Evolutionary conservation across 306 rosid species (phyloP), one percentile per base, ranked within the genome.

Genomic region (Castanea crenata): DNA sequence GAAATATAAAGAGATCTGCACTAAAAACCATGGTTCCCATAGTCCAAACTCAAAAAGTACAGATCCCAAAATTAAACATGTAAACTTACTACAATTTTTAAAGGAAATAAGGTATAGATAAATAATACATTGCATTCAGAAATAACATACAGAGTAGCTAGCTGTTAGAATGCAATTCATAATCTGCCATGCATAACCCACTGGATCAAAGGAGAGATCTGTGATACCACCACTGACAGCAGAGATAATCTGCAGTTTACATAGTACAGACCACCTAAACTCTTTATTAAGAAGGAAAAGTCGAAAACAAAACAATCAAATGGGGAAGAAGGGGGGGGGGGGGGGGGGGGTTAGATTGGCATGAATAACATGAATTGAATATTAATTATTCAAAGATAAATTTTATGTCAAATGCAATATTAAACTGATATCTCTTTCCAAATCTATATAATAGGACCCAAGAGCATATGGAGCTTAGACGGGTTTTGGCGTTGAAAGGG

Each of bases 131-230:
- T 19, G 12, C 13, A 31, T 14, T 21, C 46, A 63, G 69, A 68
- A 69, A 57, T 41, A 55, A 79, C 93, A 13, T 87, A 94, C 97
- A 6, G 98, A 92, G 79, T 92, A 94, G 78, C 89, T 85, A 74
- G 97, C 98, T 16, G 97, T 94, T 32, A 89, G 88, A 80, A 92
- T 59, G 55, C 97, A 94, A 69, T 91, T 94, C 51, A 82, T 68
- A 82, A 91, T 74, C 88, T 88, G 97, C 98, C 98, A 94, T 35
- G 88, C 73, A 83, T 94, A 94, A 73, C 97, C 98, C 57, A 61
- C 89, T 29, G 90, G 62, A 79, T 88, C 87, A 38, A 91, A 92
- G 78, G 98, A 80, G 78, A 94, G 91, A 80, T 94, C 97, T 4
- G 98, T 92, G 74, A 87, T 35, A 10, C 98, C 97, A n/a, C 97